A percentile compares a stretch with the other conserved stretches of the same genome.
phyloP scores from a whole-genome alignment of 805 yeast genomes.

The Wickerhamomyces bisporus region DNA sequence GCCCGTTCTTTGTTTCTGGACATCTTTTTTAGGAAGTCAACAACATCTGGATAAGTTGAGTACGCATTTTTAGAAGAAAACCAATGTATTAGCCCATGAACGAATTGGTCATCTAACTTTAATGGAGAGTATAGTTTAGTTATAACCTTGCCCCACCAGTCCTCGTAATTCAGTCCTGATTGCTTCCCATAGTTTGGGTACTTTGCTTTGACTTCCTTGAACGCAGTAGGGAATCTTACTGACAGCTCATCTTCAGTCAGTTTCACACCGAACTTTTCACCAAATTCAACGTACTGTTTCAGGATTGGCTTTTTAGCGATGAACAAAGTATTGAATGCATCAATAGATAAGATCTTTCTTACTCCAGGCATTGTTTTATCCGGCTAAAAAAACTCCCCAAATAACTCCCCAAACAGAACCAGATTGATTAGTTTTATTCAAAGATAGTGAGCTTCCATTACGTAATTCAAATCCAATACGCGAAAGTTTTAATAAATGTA shows the following conservation, averaged over 20 bases:
- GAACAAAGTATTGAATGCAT: constrained; percentile 65
- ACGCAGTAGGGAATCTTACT: constrained; percentile 27
- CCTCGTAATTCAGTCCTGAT: constrained; percentile 25
- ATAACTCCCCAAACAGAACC: too few relatives aligned
- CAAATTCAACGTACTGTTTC: constrained; percentile 47
- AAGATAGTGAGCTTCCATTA: too few relatives aligned
- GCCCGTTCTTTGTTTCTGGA: constrained; percentile 26
- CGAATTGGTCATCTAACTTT: constrained; percentile 31
- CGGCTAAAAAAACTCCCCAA: too few relatives aligned
- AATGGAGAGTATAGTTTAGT: constrained; percentile 36
- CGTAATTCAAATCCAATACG: too few relatives aligned
- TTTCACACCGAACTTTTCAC: constrained; percentile 38
- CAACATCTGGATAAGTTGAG: constrained; percentile 47
- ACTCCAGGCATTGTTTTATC: too few relatives aligned
- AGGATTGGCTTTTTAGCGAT: constrained; percentile 50
- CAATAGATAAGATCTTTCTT: constrained; percentile 48
- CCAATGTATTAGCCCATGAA: constrained; percentile 38
- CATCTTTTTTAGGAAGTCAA: constrained; percentile 35
- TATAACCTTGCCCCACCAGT: constrained; percentile 60
- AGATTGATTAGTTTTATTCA: too few relatives aligned
- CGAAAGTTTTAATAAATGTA: too few relatives aligned
- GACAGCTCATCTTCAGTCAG: constrained; percentile 23
- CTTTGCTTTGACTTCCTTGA: constrained; percentile 29
- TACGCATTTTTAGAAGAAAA: constrained; percentile 55
- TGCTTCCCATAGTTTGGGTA: constrained; percentile 64